Evolutionary conservation across 2,329 filamentous ascomycete species (phyloP).

Genomic region (Podosphaera xanthii): DNA sequence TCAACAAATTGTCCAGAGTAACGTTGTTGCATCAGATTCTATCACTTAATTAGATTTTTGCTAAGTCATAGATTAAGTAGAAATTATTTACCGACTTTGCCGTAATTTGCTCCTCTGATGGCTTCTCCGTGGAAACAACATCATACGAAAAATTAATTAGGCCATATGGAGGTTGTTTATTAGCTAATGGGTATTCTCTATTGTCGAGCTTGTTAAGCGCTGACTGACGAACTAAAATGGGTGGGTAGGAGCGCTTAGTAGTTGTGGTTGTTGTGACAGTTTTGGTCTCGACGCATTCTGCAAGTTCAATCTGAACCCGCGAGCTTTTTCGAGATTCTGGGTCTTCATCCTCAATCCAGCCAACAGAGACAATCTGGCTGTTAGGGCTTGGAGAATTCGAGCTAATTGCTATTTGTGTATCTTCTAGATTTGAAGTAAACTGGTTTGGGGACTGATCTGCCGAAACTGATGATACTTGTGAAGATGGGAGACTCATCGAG

Average conservation of each 20-base stretch:
- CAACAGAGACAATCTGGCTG: constrained; percentile 11
- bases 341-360: constrained; percentile 13
- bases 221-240: constrained; percentile 51
- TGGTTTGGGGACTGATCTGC: constrained; percentile 10
- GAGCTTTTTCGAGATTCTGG: constrained; percentile 9
- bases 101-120: background rate
- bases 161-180: constrained; percentile 57
- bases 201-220: constrained; percentile 47
- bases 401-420: constrained; percentile 7
- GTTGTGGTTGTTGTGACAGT: constrained; percentile 81
- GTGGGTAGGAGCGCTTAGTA: constrained; percentile 54
- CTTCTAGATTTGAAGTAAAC: constrained; percentile 9
- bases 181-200: constrained; percentile 76
- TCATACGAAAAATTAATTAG: constrained; percentile 59
- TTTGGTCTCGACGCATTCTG: constrained; percentile 44
- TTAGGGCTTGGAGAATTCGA: constrained; percentile 8
- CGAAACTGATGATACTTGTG: constrained; percentile 4
- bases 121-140: constrained; percentile 19
- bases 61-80: background rate
- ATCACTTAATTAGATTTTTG: background rate
- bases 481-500: constrained; percentile 1
- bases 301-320: constrained; percentile 26
- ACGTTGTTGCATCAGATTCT: background rate
- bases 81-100: background rate
- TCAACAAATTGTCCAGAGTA: background rate